These are phyloP conservation scores for Cladorrhinum samala DNA, from an alignment of 495 filamentous ascomycete species.

Conservation along the genomic window DNA sequence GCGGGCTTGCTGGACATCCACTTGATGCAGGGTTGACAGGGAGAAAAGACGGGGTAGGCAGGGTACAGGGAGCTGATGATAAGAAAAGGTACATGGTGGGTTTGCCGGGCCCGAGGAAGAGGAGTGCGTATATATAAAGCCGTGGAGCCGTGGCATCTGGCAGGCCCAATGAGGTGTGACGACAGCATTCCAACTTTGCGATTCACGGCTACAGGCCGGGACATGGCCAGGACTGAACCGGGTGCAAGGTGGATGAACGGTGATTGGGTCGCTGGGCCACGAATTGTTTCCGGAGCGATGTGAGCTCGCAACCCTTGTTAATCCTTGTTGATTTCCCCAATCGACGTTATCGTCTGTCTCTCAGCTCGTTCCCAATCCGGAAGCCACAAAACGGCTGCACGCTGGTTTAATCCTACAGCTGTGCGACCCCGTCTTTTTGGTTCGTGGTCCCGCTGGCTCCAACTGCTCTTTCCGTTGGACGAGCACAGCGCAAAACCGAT, in stretches of 20 bases:
- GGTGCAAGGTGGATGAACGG: constrained; percentile 21
- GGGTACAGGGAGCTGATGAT: constrained; percentile 6
- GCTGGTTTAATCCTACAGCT: background rate
- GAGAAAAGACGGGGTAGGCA: background rate
- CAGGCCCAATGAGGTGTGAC: constrained; percentile 23
- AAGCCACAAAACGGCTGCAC: background rate
- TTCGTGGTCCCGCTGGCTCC: background rate
- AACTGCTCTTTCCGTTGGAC: background rate
- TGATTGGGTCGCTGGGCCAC: constrained; percentile 26
- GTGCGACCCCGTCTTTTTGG: too few relatives aligned
- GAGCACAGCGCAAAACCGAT: background rate
- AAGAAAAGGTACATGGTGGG: constrained; percentile 7
- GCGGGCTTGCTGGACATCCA: constrained; percentile 22
- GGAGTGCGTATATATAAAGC: constrained; percentile 23
- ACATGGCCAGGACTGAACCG: constrained; percentile 17
- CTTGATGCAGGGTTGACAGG: constrained; percentile 22
- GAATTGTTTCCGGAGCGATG: constrained; percentile 34
- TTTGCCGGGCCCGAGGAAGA: constrained; percentile 23
- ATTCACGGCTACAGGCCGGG: constrained; percentile 6
- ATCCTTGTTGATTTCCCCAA: constrained; percentile 9
- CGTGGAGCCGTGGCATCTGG: constrained; percentile 13
- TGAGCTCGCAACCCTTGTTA: constrained; percentile 13
- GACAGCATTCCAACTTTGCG: constrained; percentile 21
- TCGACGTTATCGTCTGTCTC: background rate
- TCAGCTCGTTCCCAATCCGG: background rate